Conservation (phyloP, 2,329 filamentous ascomycete genomes). For the Aspergillus sp. region DNA sequence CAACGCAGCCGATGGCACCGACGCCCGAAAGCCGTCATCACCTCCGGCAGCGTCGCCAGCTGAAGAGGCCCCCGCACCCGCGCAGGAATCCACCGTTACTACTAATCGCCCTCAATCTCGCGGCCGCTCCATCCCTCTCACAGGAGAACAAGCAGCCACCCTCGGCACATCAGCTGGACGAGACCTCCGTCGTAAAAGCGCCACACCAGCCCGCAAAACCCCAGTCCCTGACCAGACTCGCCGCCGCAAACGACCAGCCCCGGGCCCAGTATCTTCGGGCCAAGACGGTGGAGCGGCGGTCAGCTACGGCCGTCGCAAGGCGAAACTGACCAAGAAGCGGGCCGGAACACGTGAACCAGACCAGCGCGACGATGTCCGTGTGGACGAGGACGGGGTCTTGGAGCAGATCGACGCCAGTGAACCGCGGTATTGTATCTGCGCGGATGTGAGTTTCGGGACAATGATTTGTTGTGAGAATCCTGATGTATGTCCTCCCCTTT, state of each 20-base stretch:
- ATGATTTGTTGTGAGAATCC: constrained; percentile 61
- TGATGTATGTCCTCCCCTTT: constrained; percentile 35
- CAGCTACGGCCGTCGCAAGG: constrained; percentile 52
- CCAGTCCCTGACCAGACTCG: constrained; percentile 33
- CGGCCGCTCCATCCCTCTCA: constrained; percentile 20
- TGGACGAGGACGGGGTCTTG: constrained; percentile 41
- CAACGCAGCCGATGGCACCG: constrained; percentile 21
- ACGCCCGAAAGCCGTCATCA: constrained; percentile 13
- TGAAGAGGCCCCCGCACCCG: constrained; percentile 13
- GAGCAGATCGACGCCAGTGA: constrained; percentile 54
- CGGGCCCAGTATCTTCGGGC: constrained; percentile 50
- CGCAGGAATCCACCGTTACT: constrained; percentile 17
- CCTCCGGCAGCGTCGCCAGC: constrained; percentile 18
- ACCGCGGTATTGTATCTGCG: constrained; percentile 56
- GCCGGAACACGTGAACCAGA: constrained; percentile 33
- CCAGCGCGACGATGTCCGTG: constrained; percentile 30
- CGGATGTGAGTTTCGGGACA: constrained; percentile 55
- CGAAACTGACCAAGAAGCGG: constrained; percentile 41
- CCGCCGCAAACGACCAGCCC: constrained; percentile 52
- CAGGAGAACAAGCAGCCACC: constrained; percentile 18
- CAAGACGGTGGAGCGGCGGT: constrained; percentile 55
- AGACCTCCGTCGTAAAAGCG: constrained; percentile 36
- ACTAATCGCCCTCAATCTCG: constrained; percentile 23
- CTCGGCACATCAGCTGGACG: constrained; percentile 13
- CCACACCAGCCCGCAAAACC: constrained; percentile 32